Evolutionary conservation across 2,329 filamentous ascomycete species (phyloP), one percentile per base, ranked within the genome.

Genomic region (Podosphaera aphanis): DNA sequence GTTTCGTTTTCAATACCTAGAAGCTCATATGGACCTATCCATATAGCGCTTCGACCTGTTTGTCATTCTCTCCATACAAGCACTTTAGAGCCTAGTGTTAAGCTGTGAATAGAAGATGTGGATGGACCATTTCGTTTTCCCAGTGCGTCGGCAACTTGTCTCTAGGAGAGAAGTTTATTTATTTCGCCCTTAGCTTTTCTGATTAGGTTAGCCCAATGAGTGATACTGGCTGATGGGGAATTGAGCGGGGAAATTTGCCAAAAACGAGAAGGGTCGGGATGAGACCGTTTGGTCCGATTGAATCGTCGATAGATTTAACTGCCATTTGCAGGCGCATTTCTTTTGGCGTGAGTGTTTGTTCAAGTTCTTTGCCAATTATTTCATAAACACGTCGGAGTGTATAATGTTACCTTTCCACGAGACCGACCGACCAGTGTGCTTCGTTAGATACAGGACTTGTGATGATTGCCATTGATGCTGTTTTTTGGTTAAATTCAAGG

Each of bases 281-380:
- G n/a, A 48, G 11, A 3, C 46, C 23, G 13, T 47, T 38, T 2
- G 31, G 46, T 0, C 42, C 39, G 15, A 21, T 42, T 13, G 27
- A 40, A 46, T 50, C 39, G 31, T 50, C 49, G 16, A 50, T 15
- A 5, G 43, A 47, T 38, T 50, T 50, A 31, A 50, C 39, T 0
- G 39, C 31, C 29, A 50, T 50, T 38, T 50, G 31, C 13, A 50
- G 27, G 6, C 27, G 19, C 16, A 43, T 36, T 3, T 49, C 41
- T 37, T 44, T 29, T 1, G 25, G 11, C 11, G 25, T 47, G 2
- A 29, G 19, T 20, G 47, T 23, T 7, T 39, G 16, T 29, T 13
- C 29, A 3, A 49, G 16, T 43, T 49, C 31, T 29, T n/a, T 16
- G 5, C 5, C 8, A 21, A 49, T 44, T 42, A 49, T 47, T 16